Evolutionary conservation across 2,329 filamentous ascomycete genomes (phyloP), one percentile per base, ranked within the genome.

Genomic region (Epichloe brachyelytri): DNA sequence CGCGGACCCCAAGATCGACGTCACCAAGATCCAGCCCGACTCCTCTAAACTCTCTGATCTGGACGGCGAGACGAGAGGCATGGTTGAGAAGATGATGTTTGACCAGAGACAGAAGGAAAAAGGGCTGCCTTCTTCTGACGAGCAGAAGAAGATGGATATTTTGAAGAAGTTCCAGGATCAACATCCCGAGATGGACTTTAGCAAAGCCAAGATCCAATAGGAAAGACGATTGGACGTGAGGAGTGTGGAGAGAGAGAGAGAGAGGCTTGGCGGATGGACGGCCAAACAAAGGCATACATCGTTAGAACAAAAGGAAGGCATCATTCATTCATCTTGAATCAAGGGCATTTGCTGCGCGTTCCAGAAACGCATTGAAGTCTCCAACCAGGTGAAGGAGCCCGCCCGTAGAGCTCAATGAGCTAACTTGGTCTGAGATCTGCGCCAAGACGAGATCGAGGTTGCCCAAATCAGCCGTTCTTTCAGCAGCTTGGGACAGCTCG

Each of bases 1-100:
- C 7, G 71, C 73, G 6, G 91, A 90, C 4, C 93, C 93, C 56
- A 86, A 85, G 70, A 95, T 98, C 69, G 93, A 98, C 71, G 88
- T 94, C 37, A 83, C 84, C 61, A 96, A 95, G 75, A 97, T 98
- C 69, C 80, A 83, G 65, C 93, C 93, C 20, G 93, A 97, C 71
- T 90, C 85, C 65, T 90, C 85, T 65, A 95, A 89, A 68, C 76
- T 98, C 62, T 83, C 86, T 52, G 93, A 98, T 67, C 74, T 98
- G 58, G 91, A 97, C 64, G 93, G 93, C 54, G 86, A 95, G 76
- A 98, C 93, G 50, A 80, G 93, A 57, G 80, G 83, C 53, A 97
- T 98, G 91, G 93, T 98, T 43, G 93, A 98, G 81, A 98, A 98
- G 80, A 98, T 98, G 93, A 98, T 98, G 93, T 98, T 79, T 63